Percentiles rank a stretch among this genome's conserved stretches.
Evolutionary conservation across 2,329 filamentous ascomycete species (phyloP).

Genomic region (Colletotrichum acutatum): DNA sequence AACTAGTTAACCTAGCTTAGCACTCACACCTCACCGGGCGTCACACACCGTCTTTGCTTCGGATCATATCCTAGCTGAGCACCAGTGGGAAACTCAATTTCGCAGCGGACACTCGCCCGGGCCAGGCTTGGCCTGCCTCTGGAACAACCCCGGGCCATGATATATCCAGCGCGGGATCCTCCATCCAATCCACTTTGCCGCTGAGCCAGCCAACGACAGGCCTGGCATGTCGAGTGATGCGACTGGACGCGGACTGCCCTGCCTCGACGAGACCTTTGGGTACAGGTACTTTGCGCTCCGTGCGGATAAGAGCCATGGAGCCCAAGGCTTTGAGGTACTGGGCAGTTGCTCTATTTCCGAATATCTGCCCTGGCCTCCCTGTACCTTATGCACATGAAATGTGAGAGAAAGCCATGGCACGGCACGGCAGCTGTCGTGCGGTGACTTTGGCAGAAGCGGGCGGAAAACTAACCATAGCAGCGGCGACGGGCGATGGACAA

Average conservation of each 20-base stretch:
- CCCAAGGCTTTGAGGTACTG: background rate
- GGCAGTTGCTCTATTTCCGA: background rate
- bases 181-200: constrained; percentile 33
- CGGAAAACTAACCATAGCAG: background rate
- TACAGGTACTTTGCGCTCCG: constrained; percentile 20
- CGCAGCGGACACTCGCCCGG: constrained; percentile 24
- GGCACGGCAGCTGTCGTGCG: background rate
- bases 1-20: constrained; percentile 4
- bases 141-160: constrained; percentile 32
- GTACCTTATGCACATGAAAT: background rate
- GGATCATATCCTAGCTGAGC: constrained; percentile 33
- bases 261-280: background rate
- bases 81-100: constrained; percentile 34
- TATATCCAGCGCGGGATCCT: constrained; percentile 21
- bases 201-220: constrained; percentile 29
- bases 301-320: constrained; percentile 11
- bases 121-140: constrained; percentile 28
- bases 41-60: constrained; percentile 31
- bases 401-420: background rate
- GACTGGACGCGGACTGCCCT: constrained; percentile 18
- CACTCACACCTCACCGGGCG: background rate
- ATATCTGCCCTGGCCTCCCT: background rate
- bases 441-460: background rate
- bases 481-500: background rate
- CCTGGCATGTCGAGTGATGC: constrained; percentile 26